Percentiles rank a stretch among this genome's conserved stretches.
These are phyloP conservation scores for Penicillium fuscoglaucum DNA, from an alignment of 2,329 filamentous ascomycete species.

Conservation along the genomic window DNA sequence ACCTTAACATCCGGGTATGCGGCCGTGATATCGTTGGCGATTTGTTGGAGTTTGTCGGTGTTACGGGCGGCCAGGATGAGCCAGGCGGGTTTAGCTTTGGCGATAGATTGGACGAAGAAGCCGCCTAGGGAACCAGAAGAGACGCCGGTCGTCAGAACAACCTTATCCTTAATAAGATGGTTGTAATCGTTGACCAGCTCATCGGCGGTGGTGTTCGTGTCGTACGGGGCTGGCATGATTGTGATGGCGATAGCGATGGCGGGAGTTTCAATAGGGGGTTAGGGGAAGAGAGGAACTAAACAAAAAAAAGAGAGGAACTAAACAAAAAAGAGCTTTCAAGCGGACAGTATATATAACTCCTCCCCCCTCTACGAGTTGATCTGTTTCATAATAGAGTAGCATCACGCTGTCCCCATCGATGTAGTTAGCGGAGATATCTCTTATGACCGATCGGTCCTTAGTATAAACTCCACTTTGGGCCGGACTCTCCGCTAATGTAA, in stretches of 20 bases:
- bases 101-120: conserved; percentile 37
- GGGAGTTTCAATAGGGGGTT: neutral
- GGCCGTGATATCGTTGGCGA: conserved; percentile 26
- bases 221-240: conserved; percentile 15
- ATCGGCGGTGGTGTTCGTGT: conserved; percentile 18
- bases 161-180: conserved; percentile 27
- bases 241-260: neutral
- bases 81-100: conserved; percentile 32
- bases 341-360: neutral
- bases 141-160: conserved; percentile 46
- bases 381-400: neutral
- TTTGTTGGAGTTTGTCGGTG: conserved; percentile 34
- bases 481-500: neutral
- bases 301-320: neutral
- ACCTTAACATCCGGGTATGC: conserved; percentile 21
- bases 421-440: neutral
- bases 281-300: neutral
- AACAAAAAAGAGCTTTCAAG: neutral
- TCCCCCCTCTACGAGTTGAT: neutral
- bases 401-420: neutral
- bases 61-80: conserved; percentile 46
- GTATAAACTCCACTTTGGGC: neutral
- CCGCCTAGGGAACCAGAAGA: conserved; percentile 42
- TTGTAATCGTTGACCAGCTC: conserved; percentile 24
- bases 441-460: neutral